Evolutionary conservation across 1,284 basidiomycete genomes (phyloP), one percentile per base, ranked within the genome.

Genomic region (Malassezia sympodialis): DNA sequence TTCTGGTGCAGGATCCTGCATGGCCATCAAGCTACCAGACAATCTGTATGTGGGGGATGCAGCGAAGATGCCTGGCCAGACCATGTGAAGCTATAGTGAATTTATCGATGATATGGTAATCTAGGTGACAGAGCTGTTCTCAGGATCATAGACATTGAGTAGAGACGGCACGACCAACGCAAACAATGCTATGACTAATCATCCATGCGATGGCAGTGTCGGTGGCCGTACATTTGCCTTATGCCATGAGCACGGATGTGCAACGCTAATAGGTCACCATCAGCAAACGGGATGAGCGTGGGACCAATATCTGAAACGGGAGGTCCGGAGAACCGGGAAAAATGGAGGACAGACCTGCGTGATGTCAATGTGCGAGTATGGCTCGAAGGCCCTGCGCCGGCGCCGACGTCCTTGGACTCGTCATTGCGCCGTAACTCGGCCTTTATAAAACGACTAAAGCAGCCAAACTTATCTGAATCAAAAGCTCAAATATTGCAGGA

Each of bases 401-500:
- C 59, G 10, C 8, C 41, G 5, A 54, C 49, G 27, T 26, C 65
- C 11, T 59, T 73, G 44, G 72, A 73, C 49, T 61, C 66, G n/a
- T 65, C 64, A 45, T 60, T 74, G 44, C 72, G 72, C 52, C 69
- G 69, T 54, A 74, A 73, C 52, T 68, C 72, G 2, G 67, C 64
- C 2, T 73, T 66, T 47, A 63, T 74, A 50, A 74, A 72, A 52
- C 56, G 66, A 21, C 49, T 72, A 31, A 62, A 63, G 23, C 66
- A 69, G 47, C 57, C 65, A 34, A 58, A 72, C 11, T 61, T 62
- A 7, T 56, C 52, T 12, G 72, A 74, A 31, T 56, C 58, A 0
- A 60, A 93, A 19, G 68, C 69, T 6, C 51, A 57, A 32, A 56
- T 72, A 2, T 41, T 72, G 39, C 65, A 91, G 76, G 94, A 99